Evolutionary conservation across 331 rosid species (phyloP).

Genomic region (Spiraea crenata): DNA sequence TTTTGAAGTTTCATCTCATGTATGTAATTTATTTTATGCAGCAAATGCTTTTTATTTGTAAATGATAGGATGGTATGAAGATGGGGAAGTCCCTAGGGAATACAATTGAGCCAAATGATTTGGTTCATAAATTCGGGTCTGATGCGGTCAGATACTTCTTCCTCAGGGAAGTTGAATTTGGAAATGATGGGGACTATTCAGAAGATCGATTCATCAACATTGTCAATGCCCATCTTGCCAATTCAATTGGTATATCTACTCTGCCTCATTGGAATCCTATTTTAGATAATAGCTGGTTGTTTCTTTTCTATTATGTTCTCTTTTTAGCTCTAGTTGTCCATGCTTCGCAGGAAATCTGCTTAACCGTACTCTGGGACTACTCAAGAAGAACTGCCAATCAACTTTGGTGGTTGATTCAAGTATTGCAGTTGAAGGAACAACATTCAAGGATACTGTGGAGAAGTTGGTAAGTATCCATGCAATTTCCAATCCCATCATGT

Average conservation of each 20-base stretch:
- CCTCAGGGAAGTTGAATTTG: slow-evolving; percentile 91
- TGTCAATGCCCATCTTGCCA: slow-evolving; percentile 97
- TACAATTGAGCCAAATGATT: slow-evolving; percentile 90
- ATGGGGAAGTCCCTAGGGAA: slow-evolving; percentile 97
- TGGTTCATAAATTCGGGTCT: slow-evolving; percentile 76
- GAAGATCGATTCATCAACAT: slow-evolving; percentile 88
- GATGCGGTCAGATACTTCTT: slow-evolving; percentile 97
- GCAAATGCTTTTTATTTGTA: slow-evolving; percentile 58
- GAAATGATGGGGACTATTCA: slow-evolving; percentile 90
- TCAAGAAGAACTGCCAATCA: slow-evolving; percentile 86
- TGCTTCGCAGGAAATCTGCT: slow-evolving; percentile 83
- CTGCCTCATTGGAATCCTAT: slow-evolving; percentile 15
- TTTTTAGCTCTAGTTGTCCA: slow-evolving; percentile 16
- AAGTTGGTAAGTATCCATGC: slow-evolving; percentile 48
- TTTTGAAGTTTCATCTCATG: slow-evolving; percentile 42
- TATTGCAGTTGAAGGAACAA: slow-evolving; percentile 69
- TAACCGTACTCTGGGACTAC: slow-evolving; percentile 88
- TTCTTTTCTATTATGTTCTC: neutral
- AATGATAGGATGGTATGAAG: slow-evolving; percentile 96
- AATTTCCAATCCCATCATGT: neutral
- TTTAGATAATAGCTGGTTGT: slow-evolving; percentile 7
- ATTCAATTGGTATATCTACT: slow-evolving; percentile 65
- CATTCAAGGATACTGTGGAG: slow-evolving; percentile 65
- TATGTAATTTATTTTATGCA: slow-evolving; percentile 61
- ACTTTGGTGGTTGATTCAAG: slow-evolving; percentile 70